These are phyloP conservation scores for Fagus sylvatica DNA, from an alignment of 306 rosid species.

Conservation along the genomic window DNA sequence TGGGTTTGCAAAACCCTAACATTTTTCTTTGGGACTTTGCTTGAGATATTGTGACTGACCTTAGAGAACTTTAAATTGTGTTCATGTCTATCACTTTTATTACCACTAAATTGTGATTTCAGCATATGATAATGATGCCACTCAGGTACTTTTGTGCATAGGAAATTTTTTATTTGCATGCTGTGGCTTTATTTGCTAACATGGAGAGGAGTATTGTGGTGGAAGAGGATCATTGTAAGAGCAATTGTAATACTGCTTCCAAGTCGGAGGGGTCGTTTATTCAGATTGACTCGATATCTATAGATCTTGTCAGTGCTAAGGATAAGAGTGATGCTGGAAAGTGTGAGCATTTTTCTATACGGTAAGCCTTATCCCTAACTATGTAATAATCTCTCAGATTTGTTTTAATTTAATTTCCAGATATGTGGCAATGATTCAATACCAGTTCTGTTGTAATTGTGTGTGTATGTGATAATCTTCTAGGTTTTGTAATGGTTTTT, in stretches of 20 bases:
- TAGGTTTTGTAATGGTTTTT: neutral
- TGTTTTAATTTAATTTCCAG: neutral
- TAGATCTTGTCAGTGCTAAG: conserved; percentile 62
- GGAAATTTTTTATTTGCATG: conserved; percentile 27
- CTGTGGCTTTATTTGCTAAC: conserved; percentile 29
- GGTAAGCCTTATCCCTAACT: conserved; percentile 53
- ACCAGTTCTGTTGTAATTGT: neutral
- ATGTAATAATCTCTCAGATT: conserved; percentile 14
- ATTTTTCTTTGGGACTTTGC: conserved; percentile 31
- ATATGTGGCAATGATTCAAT: neutral
- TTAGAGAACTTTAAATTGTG: conserved; percentile 6
- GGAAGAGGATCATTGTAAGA: conserved; percentile 34
- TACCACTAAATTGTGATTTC: neutral
- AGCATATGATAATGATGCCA: conserved; percentile 30
- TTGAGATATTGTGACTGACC: conserved; percentile 22
- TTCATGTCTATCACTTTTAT: neutral
- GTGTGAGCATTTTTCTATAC: conserved; percentile 89
- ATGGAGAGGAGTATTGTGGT: conserved; percentile 41
- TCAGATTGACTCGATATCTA: conserved; percentile 77
- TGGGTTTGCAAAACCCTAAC: conserved; percentile 50
- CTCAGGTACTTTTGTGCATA: conserved; percentile 18
- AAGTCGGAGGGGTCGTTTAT: conserved; percentile 61
- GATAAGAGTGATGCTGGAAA: conserved; percentile 53
- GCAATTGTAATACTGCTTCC: conserved; percentile 34
- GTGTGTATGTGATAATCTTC: neutral